A percentile compares a stretch with the other conserved stretches of the same genome.
These are phyloP conservation scores for Fusarium nodosum DNA, from an alignment of 2,329 filamentous ascomycete genomes.

Conservation along the genomic window DNA sequence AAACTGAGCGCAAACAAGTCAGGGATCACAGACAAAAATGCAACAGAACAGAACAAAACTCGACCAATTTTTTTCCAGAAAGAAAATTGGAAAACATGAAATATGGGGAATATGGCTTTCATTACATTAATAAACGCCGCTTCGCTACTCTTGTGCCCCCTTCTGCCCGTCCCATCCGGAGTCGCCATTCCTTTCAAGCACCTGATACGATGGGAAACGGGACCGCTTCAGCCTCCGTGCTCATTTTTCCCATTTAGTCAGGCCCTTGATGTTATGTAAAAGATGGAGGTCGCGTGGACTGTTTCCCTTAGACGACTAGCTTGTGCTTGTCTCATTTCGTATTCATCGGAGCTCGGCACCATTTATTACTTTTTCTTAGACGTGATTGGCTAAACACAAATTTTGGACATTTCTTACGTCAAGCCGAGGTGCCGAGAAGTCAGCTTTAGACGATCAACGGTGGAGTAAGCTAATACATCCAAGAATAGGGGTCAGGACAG, in stretches of 20 bases:
- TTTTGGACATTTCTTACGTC: conserved; percentile 8
- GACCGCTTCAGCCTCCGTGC: conserved; percentile 9
- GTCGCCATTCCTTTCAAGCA: background rate
- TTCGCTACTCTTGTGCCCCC: background rate
- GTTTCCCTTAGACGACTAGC: conserved; percentile 21
- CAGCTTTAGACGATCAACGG: background rate
- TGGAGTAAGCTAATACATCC: conserved; percentile 3
- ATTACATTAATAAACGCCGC: conserved; percentile 13
- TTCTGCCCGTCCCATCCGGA: conserved; percentile 2
- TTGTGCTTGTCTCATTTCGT: conserved; percentile 22
- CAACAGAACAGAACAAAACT: conserved; percentile 12
- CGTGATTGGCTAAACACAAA: conserved; percentile 7
- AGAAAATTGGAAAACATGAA: conserved; percentile 4
- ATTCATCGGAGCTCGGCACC: conserved; percentile 29
- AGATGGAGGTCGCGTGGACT: conserved; percentile 18
- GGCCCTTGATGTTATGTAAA: conserved; percentile 24
- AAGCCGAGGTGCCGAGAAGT: conserved; percentile 17
- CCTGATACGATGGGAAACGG: background rate
- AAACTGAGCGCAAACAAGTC: conserved; percentile 4
- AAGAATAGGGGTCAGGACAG: conserved; percentile 3
- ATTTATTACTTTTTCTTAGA: background rate
- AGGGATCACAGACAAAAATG: conserved; percentile 3
- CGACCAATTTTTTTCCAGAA: conserved; percentile 20
- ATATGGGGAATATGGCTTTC: conserved; percentile 2
- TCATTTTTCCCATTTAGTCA: background rate